Evolutionary conservation across 2,329 filamentous ascomycete genomes (phyloP).

Genomic region (Bipolaris cookei): DNA sequence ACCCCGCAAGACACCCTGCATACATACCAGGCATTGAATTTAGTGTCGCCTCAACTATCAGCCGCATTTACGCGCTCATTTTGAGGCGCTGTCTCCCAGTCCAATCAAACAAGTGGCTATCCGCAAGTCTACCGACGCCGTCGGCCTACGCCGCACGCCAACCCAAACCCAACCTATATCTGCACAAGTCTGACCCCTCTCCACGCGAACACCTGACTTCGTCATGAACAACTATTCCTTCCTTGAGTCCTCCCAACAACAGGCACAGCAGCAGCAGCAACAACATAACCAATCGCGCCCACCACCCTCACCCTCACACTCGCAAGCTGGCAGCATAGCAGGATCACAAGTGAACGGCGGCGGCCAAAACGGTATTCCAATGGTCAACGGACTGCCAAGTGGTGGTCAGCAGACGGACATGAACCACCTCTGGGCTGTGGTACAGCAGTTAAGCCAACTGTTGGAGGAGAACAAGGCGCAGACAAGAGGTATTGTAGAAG

Average conservation of each 20-base stretch:
- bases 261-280: conserved; percentile 13
- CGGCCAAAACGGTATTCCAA: conserved; percentile 45
- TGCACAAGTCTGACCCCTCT: conserved; percentile 14
- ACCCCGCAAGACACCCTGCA: conserved; percentile 10
- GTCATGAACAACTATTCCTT: conserved; percentile 50
- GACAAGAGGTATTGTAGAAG: conserved; percentile 47
- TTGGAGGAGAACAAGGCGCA: conserved; percentile 51
- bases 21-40: background rate
- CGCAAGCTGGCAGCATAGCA: conserved; percentile 24
- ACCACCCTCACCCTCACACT: conserved; percentile 44
- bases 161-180: conserved; percentile 17
- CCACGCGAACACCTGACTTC: conserved; percentile 15
- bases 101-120: conserved; percentile 12
- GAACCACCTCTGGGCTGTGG: conserved; percentile 52
- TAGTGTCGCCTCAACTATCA: conserved; percentile 4
- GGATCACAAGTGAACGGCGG: conserved; percentile 41
- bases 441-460: conserved; percentile 50
- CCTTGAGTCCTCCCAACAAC: conserved; percentile 32
- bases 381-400: conserved; percentile 49
- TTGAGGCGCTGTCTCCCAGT: conserved; percentile 2
- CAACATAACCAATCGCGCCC: conserved; percentile 35
- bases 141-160: conserved; percentile 17
- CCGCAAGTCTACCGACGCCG: conserved; percentile 7
- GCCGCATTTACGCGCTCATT: background rate
- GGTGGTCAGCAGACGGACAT: conserved; percentile 53